Conservation (phyloP, 2,329 filamentous ascomycete species). For the Neofusicoccum cordaticola region DNA sequence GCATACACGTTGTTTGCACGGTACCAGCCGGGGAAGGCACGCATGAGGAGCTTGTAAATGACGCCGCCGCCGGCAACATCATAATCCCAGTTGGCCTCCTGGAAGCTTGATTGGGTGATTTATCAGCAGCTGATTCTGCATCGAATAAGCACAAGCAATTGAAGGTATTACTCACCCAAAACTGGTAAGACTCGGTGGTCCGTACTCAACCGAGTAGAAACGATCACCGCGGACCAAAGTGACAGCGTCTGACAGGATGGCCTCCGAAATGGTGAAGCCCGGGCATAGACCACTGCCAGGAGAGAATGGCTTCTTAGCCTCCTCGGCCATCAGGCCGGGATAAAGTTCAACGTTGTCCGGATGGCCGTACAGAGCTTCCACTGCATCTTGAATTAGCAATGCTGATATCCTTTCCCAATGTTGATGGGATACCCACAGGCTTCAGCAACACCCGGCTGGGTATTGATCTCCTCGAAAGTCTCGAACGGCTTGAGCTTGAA, state of each 20-base stretch:
- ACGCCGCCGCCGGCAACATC: conserved; percentile 19
- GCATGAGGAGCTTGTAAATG: conserved; percentile 22
- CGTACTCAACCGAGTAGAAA: conserved; percentile 27
- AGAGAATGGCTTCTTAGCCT: conserved; percentile 53
- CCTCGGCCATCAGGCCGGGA: conserved; percentile 56
- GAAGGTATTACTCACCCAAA: conserved; percentile 15
- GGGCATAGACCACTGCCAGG: conserved; percentile 47
- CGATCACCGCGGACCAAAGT: conserved; percentile 28
- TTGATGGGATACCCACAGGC: conserved; percentile 13
- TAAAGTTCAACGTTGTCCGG: conserved; percentile 56
- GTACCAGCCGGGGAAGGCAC: conserved; percentile 24
- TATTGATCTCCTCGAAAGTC: conserved; percentile 77
- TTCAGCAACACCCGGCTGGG: conserved; percentile 42
- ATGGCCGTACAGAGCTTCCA: conserved; percentile 52
- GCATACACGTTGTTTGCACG: conserved; percentile 26
- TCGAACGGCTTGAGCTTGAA: conserved; percentile 70
- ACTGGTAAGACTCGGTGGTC: conserved; percentile 32
- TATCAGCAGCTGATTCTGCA: background rate
- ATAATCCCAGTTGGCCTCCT: conserved; percentile 17
- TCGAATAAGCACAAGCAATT: no score
- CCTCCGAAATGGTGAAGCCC: conserved; percentile 56
- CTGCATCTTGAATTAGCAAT: conserved; percentile 4
- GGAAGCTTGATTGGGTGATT: background rate
- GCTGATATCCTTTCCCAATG: background rate
- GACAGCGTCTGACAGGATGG: conserved; percentile 50